Evolutionary conservation across 176 grass and related monocot genomes (phyloP), one percentile per base, ranked within the genome.

Genomic region (Carex littledalei): DNA sequence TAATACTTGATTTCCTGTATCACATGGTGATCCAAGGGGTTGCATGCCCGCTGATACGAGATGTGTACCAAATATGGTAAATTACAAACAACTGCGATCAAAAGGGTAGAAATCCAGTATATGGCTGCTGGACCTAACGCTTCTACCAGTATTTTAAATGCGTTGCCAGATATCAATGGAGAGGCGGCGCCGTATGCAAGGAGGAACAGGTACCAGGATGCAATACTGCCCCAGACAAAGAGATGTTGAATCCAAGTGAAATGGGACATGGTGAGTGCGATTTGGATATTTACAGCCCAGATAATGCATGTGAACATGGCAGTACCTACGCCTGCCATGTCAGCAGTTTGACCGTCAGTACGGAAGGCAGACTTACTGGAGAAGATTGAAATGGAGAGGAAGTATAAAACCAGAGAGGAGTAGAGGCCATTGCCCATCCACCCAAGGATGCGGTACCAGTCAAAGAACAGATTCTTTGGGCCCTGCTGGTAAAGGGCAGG

Each of bases 381-480:
- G 91, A 99, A 93, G 76, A 99, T 95, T 54, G 87, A 87, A 49
- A 99, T 69, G 74, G 90, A 95, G 85, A 99, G 93, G 76, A 99
- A 99, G 84, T 92, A 99, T 80, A 99, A 87, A 6, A 84, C 78
- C 34, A 99, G 87, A 61, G 96, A 99, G 79, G 91, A 94, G 93
- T 95, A 99, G 45, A 99, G 90, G n/a, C 96, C 96, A 84, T 99
- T 95, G 31, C 71, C 90, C 96, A 99, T 99, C 96, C 96, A 99
- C 65, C 96, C 96, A 3, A 95, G 87, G 75, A 99, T 95, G 29
- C 93, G 87, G 72, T 92, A 95, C 96, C 96, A 99, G 85, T 99
- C 96, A 41, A 99, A 99, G 90, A 99, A 99, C 66, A 99, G 91
- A 54, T 99, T 99, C 63, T 89, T 99, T 63, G 96, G 77, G 12